Base-by-base conservation (phyloP, 768 basidiomycete species). In the Galerina marginata region DNA sequence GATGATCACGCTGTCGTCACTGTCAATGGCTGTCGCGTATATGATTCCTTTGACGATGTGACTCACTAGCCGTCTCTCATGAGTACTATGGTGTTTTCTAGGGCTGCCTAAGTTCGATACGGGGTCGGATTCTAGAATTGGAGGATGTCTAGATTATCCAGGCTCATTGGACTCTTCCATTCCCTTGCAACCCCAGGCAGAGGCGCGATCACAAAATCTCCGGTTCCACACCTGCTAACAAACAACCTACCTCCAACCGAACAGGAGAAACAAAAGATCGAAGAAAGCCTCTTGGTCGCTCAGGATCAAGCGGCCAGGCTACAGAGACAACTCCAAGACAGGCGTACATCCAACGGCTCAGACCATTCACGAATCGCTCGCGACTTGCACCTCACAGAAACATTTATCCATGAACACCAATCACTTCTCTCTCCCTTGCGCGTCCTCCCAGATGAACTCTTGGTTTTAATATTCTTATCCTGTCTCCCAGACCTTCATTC, bases 141-240 rank as follows among this genome's bases (percentile, higher is more conserved):
- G 20, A 2, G 2, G 20, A 20, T 20, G 20, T 20, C 20, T 20
- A 2, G 1, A 20, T 20, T 20, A 20, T 20, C 20, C 20, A 20
- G 20, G 20, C 49, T 50, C 49, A 50, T 50, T 4, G 7, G n/a
- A 16, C 51, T 23, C 36, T 20, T 52, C 16, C 23, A 52, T n/a
- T 38, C 20, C 36, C 49, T 29, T 20, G 20, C 20, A 20, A 20
- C 49, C 40, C 33, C 47, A 56, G 46, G 48, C 47, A 25, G 55
- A 48, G 2, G 12, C 36, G 44, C 38, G 20, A 39, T 56, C 15
- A 29, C 42, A 46, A 23, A 3, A 6, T 49, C 55, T 7, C 55
- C 55, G 9, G 55, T 49, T 20, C 55, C 55, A 12, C 55, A 39
- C 36, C 55, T 56, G 12, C 45, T 56, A 33, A 10, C 20, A 15